Conservation (phyloP, 176 grass and related monocot species). For the Pontederia crassipes region DNA sequence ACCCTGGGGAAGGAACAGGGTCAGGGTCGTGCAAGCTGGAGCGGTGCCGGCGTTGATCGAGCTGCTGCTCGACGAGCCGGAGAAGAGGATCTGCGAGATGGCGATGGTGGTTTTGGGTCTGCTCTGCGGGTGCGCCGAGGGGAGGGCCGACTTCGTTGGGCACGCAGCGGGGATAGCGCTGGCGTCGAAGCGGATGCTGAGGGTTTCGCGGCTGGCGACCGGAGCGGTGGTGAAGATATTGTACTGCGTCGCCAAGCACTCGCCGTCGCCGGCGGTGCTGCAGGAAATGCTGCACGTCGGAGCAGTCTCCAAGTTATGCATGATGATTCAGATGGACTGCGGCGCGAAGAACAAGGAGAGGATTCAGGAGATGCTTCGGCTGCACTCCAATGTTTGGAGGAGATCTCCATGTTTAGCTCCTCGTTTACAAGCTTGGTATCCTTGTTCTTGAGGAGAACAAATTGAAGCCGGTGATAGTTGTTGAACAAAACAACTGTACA, state of each 20-base stretch:
- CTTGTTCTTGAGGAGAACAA: too few species aligned
- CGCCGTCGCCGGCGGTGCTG: slow-evolving; percentile 37
- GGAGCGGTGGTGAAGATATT: slow-evolving; percentile 54
- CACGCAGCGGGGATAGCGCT: slow-evolving; percentile 76
- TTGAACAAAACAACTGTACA: too few species aligned
- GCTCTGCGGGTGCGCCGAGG: slow-evolving; percentile 60
- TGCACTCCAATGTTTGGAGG: slow-evolving; percentile 73
- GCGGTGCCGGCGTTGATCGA: slow-evolving; percentile 41
- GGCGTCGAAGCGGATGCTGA: slow-evolving; percentile 31
- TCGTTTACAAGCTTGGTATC: slow-evolving; percentile 43
- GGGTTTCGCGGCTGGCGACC: slow-evolving; percentile 37
- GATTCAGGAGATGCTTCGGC: slow-evolving; percentile 62
- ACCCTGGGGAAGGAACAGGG: slow-evolving; percentile 52
- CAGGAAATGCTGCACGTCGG: slow-evolving; percentile 81
- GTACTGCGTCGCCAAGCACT: slow-evolving; percentile 40
- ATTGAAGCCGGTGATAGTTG: too few species aligned
- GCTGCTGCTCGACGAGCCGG: slow-evolving; percentile 26
- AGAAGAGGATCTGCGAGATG: slow-evolving; percentile 38
- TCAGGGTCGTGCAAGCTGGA: slow-evolving; percentile 47
- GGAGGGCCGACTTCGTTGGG: slow-evolving; percentile 44
- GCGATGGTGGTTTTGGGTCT: slow-evolving; percentile 39
- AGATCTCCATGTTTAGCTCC: slow-evolving; percentile 61
- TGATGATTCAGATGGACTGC: slow-evolving; percentile 53
- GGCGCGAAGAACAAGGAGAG: slow-evolving; percentile 42
- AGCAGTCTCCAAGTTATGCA: slow-evolving; percentile 44